Conservation (phyloP, 306 rosid genomes). For the Quercus cerris region DNA sequence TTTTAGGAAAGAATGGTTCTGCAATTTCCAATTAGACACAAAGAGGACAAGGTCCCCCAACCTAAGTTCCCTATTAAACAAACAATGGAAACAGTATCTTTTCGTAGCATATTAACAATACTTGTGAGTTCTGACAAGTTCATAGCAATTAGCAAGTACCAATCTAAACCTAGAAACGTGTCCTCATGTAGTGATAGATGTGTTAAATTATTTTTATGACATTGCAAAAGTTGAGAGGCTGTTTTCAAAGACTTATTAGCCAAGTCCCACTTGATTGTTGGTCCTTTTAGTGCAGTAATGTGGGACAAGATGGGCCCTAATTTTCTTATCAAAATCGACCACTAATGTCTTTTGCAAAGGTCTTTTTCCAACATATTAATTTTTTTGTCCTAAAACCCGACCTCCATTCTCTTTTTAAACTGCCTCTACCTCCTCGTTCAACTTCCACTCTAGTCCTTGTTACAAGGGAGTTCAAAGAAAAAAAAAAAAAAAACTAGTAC, state of each 20-base stretch:
- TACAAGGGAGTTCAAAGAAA: neutral
- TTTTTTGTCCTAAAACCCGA: neutral
- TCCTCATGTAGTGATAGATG: neutral
- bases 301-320: constrained; percentile 12
- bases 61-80: neutral
- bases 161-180: neutral
- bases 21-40: neutral
- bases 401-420: constrained; percentile 16
- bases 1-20: neutral
- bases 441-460: neutral
- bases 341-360: neutral
- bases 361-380: constrained; percentile 2
- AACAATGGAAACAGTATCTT: constrained; percentile 13
- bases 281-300: constrained; percentile 2
- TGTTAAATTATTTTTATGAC: neutral
- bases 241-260: constrained; percentile 9
- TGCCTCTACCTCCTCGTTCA: neutral
- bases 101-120: constrained; percentile 16
- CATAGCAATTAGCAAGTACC: neutral
- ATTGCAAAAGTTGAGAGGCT: constrained; percentile 1
- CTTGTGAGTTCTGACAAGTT: too few species aligned
- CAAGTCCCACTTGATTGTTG: neutral
- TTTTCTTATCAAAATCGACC: neutral
- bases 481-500: neutral
- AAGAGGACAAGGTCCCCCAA: neutral